Base-by-base conservation (phyloP, 768 basidiomycete genomes). In the Tulasnella sp. region DNA sequence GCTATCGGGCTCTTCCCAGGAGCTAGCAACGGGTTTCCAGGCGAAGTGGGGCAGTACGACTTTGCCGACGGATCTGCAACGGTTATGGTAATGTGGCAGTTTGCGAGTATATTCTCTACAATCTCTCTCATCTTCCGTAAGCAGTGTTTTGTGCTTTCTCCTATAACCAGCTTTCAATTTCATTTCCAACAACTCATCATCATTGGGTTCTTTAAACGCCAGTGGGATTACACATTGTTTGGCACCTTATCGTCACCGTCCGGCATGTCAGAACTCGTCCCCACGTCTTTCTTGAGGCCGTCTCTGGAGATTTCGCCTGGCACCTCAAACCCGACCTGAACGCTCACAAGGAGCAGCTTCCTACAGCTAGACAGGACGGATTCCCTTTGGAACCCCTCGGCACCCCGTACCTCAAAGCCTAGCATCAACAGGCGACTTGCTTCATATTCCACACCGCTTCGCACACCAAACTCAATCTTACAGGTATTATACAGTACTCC, bases 171-270 rank as follows among this genome's bases (percentile, higher is more conserved):
- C n/a, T 27, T 42, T 4, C 24, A n/a, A 1, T 9, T 2, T 24
- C 22, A 24, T 12, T 11, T 2, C 22, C 10, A 24, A 38, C 49
- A 2, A 1, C 5, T 2, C 27, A 21, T 15, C n/a, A 24, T 15
- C 29, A 24, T 59, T 27, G 12, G n/a, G 1, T 22, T 50, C 2
- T 27, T 48, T 43, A 8, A 19, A 8, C n/a, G 29, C 15, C 25
- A 57, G 55, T 57, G 42, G 12, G 38, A 17, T 17, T 48, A 3
- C 57, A 59, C 34, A 19, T 59, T 8, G n/a, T 59, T 15, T 59
- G 57, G 57, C 57, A 50, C 25, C 46, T 50, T 19, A 27, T 49
- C 45, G 57, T 59, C 31, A 19, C 19, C 27, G n/a, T 59, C 38
- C 57, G 57, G 24, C 57, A 59, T 24, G 7, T 50, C 19, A 21